These are phyloP conservation scores for Pichia sp. DNA, from an alignment of 1,139 yeast species.

Conservation along the genomic window DNA sequence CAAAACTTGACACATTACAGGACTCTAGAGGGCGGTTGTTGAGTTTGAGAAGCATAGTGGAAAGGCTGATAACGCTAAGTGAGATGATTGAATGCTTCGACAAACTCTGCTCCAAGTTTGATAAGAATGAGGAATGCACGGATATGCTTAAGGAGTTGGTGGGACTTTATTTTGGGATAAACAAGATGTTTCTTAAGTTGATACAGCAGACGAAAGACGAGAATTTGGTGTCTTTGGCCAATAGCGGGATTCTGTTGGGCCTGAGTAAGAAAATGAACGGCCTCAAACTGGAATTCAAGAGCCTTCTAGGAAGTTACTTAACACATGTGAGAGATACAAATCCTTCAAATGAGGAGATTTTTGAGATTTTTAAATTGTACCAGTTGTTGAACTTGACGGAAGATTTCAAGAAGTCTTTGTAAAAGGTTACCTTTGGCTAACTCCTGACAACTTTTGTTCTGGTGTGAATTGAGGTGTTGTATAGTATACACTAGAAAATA, in stretches of 20 bases:
- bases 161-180: constrained; percentile 42
- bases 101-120: constrained; percentile 22
- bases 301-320: constrained; percentile 40
- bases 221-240: constrained; percentile 25
- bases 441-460: neutral
- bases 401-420: constrained; percentile 15
- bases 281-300: constrained; percentile 43
- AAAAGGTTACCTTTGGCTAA: too few species aligned
- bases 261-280: constrained; percentile 33
- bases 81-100: constrained; percentile 45
- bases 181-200: constrained; percentile 27
- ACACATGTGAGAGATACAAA: constrained; percentile 19
- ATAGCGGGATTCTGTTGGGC: constrained; percentile 13
- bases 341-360: constrained; percentile 25
- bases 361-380: constrained; percentile 37
- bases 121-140: constrained; percentile 11
- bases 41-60: constrained; percentile 23
- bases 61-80: constrained; percentile 32
- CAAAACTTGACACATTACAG: constrained; percentile 20
- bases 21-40: constrained; percentile 25
- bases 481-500: neutral
- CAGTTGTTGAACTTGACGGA: constrained; percentile 34
- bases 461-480: neutral
- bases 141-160: constrained; percentile 33
- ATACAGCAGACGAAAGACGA: constrained; percentile 14